Base-by-base conservation (phyloP, 495 filamentous ascomycete species). In the Staphylotrichum longicolle region DNA sequence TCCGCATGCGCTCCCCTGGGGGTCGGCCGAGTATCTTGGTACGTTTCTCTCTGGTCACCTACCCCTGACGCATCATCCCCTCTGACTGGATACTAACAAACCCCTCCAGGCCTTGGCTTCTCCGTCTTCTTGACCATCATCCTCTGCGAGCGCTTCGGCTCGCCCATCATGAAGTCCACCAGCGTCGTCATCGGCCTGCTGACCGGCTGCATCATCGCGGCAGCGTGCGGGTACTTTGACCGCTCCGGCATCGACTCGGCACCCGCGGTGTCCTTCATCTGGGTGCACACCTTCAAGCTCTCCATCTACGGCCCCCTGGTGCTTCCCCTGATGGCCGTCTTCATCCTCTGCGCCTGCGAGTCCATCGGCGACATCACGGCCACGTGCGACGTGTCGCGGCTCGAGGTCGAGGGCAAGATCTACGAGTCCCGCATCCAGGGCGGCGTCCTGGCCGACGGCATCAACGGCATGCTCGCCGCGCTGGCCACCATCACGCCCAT, bases 341-440 rank as follows among this genome's bases (percentile, higher is more conserved):
- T 91, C 71, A 86, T 96, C 58, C 88, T 96, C 57, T 83, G 90
- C 50, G 89, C 91, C 65, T 93, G 92, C 83, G 91, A 96, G 77
- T 86, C 90, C 15, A 95, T 96, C 65, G 91, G 92, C 55, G 87
- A 88, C 68, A 88, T 88, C 70, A 87, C 85, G 0, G 86, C 86
- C 12, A 87, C 87, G 27, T 89, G 83, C 67, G 89, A 93, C 74
- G 93, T 97, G 7, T 94, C 90, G 5, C 85, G 88, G 12, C 82
- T 96, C 53, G 87, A 91, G 66, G 90, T 96, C 51, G 85, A 91
- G 30, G 92, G 93, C 52, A 71, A 80, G 41, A 76, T 86, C 39
- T 96, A 94, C 75, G 91, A 96, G 74, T 91, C 88, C 44, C 85
- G 91, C 15, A 93, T 97, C 72, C 91, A 95, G 71, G 93, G 93